A percentile compares a stretch with the other conserved stretches of the same genome.
phyloP scores from a whole-genome alignment of 441 rosid genomes.

The Daphne laureola region DNA sequence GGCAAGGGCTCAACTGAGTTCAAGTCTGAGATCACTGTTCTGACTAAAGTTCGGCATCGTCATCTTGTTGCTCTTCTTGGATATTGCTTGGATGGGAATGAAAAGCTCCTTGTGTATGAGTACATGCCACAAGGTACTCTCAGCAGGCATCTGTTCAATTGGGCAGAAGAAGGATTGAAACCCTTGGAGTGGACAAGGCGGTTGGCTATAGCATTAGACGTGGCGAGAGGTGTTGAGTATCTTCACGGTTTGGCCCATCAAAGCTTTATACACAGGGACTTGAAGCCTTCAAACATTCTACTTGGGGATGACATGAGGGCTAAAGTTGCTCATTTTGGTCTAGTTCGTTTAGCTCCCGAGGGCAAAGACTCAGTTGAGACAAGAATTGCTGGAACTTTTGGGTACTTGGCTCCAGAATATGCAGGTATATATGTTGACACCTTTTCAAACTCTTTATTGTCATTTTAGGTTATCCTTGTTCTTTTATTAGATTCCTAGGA shows the following conservation, averaged over 20 bases:
- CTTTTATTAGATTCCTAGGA: not conserved
- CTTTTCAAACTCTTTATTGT: not conserved
- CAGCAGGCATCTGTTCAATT: conserved; percentile 44
- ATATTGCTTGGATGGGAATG: conserved; percentile 57
- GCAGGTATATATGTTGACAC: conserved; percentile 33
- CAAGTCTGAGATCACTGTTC: conserved; percentile 55
- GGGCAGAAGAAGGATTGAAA: conserved; percentile 46
- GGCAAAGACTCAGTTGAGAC: conserved; percentile 65
- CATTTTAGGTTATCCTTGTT: not conserved
- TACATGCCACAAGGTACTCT: conserved; percentile 70
- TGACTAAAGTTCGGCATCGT: conserved; percentile 59
- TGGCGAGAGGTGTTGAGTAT: conserved; percentile 69
- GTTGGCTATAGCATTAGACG: conserved; percentile 56
- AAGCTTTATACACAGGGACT: conserved; percentile 60
- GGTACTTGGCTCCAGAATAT: conserved; percentile 67
- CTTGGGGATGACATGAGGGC: conserved; percentile 68
- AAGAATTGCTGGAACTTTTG: conserved; percentile 67
- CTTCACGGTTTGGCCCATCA: conserved; percentile 66
- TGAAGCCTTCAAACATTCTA: conserved; percentile 63
- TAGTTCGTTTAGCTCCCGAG: conserved; percentile 65
- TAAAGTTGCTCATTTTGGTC: conserved; percentile 62
- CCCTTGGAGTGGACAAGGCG: conserved; percentile 62
- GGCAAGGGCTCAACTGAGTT: conserved; percentile 52
- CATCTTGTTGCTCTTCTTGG: conserved; percentile 64
- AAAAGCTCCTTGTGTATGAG: conserved; percentile 59